These are phyloP conservation scores for Martiniozyma abietophila DNA, from an alignment of 805 yeast species.

Conservation along the genomic window DNA sequence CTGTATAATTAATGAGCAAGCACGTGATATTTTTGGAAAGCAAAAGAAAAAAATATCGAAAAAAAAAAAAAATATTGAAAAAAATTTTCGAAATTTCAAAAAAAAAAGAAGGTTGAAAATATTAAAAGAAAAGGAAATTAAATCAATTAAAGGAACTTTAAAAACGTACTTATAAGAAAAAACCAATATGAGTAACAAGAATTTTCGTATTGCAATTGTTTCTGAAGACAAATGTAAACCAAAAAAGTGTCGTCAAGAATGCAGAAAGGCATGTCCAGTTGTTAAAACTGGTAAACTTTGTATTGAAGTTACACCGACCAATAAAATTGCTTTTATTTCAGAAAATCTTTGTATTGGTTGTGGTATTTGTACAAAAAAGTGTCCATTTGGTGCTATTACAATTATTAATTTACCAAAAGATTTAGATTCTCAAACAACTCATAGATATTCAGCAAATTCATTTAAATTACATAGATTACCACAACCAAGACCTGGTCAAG, in stretches of 20 bases:
- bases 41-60: neutral
- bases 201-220: conserved; percentile 91
- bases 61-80: too few relatives aligned
- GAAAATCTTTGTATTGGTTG: conserved; percentile 96
- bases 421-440: conserved; percentile 85
- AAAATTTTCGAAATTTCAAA: neutral
- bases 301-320: conserved; percentile 88
- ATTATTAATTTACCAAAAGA: conserved; percentile 96
- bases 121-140: too few relatives aligned
- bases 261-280: conserved; percentile 95
- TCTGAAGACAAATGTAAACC: conserved; percentile 94
- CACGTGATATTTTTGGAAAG: too few relatives aligned
- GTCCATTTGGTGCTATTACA: conserved; percentile 95
- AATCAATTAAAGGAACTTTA: too few relatives aligned
- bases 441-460: conserved; percentile 95
- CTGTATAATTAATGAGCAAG: too few relatives aligned
- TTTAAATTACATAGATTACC: conserved; percentile 96
- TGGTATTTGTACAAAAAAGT: conserved; percentile 98
- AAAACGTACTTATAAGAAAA: too few relatives aligned
- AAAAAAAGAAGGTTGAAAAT: too few relatives aligned
- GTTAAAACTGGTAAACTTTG: conserved; percentile 96
- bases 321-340: conserved; percentile 89
- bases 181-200: conserved; percentile 28
- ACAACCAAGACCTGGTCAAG: conserved; percentile 98
- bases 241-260: conserved; percentile 96